A percentile compares a stretch with the other conserved stretches of the same genome.
phyloP scores from a whole-genome alignment of 148 eudicot species.

The Persicaria tinctoria region DNA sequence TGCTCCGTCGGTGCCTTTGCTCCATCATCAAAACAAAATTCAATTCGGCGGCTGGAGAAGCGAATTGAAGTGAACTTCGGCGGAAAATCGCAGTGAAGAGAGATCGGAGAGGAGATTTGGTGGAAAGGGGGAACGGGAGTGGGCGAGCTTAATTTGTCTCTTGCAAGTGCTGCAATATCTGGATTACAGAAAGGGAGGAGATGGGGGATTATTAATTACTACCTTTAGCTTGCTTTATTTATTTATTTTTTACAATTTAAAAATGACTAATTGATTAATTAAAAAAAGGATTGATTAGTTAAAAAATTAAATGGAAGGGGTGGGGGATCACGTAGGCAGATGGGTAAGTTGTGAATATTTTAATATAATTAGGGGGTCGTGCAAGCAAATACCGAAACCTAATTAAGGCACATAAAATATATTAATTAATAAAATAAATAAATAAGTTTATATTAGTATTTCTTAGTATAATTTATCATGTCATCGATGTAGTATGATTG shows the following conservation, averaged over 20 bases:
- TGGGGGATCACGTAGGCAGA: slow-evolving; percentile 14
- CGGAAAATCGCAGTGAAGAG: neutral
- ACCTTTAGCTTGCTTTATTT: slow-evolving; percentile 10
- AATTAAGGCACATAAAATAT: neutral
- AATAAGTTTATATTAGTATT: neutral
- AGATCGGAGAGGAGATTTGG: neutral
- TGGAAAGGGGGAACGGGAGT: neutral
- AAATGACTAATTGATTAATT: neutral
- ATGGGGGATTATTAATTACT: slow-evolving; percentile 7
- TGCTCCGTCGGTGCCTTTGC: slow-evolving; percentile 26
- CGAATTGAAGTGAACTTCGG: neutral
- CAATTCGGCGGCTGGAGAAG: neutral
- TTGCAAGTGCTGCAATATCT: neutral
- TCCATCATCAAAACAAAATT: neutral
- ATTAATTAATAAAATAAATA: neutral
- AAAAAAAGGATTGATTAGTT: neutral
- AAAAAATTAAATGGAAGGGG: neutral
- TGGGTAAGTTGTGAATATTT: slow-evolving; percentile 12
- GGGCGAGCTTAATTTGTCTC: neutral
- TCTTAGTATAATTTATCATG: neutral
- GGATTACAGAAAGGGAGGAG: slow-evolving; percentile 9
- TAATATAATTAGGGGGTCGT: neutral
- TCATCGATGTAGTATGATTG: neutral
- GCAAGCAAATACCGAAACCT: slow-evolving; percentile 14
- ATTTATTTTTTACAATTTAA: neutral